Conservation (phyloP, 1,284 basidiomycete genomes). For the Heterobasidion occidentale region DNA sequence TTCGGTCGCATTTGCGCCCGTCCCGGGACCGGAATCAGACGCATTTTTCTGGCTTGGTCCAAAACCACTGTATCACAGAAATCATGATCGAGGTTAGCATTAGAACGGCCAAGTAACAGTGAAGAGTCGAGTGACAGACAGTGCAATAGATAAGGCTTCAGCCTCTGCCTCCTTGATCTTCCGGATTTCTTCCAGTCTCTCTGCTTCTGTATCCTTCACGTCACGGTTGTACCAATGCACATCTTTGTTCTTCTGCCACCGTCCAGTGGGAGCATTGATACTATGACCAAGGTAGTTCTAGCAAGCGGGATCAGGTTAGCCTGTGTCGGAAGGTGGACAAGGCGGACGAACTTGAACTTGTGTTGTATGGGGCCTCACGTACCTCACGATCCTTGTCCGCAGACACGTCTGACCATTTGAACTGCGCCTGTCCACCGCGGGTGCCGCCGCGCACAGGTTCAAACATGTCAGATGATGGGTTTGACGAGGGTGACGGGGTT, state of each 20-base stretch:
- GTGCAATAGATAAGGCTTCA: slow-evolving; percentile 73
- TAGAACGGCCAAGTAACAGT: background rate
- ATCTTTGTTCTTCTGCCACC: slow-evolving; percentile 95
- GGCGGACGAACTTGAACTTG: background rate
- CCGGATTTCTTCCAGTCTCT: slow-evolving; percentile 63
- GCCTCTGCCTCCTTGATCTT: slow-evolving; percentile 82
- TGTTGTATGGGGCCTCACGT: slow-evolving; percentile 8
- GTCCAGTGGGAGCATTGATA: slow-evolving; percentile 85
- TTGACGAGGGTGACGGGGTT: background rate
- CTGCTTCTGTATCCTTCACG: slow-evolving; percentile 29
- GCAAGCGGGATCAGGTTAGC: background rate
- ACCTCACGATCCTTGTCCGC: slow-evolving; percentile 90
- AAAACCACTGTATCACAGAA: slow-evolving; percentile 42
- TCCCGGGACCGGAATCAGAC: slow-evolving; percentile 22
- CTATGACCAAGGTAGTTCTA: slow-evolving; percentile 90
- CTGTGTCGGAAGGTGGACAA: slow-evolving; percentile 1
- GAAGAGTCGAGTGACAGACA: slow-evolving; percentile 39
- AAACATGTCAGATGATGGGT: slow-evolving; percentile 41
- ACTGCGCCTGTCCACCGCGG: slow-evolving; percentile 83
- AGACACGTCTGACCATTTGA: slow-evolving; percentile 87
- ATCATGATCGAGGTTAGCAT: background rate
- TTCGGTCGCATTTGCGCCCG: slow-evolving; percentile 25
- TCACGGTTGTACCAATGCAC: slow-evolving; percentile 90
- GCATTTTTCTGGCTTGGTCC: slow-evolving; percentile 40
- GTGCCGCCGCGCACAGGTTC: slow-evolving; percentile 81